Percentiles rank a stretch among this genome's conserved stretches.
These are phyloP conservation scores for Stropharia rugosoannulata DNA, from an alignment of 768 basidiomycete species.

Conservation along the genomic window DNA sequence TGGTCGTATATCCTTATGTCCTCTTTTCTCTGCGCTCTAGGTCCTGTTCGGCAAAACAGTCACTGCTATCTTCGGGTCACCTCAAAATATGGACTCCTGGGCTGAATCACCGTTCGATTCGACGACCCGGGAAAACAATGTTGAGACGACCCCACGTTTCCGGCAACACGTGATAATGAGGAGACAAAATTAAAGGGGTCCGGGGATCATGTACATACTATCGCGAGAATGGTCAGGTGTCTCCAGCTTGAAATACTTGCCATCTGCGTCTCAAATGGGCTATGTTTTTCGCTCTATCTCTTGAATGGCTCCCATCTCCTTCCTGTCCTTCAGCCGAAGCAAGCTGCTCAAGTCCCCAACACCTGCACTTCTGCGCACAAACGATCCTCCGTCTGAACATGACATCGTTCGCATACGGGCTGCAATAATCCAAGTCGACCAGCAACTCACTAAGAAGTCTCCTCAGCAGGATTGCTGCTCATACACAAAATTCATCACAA, in stretches of 20 bases:
- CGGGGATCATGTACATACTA: too few relatives aligned
- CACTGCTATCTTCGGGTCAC: too few relatives aligned
- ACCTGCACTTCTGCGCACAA: slow-evolving; percentile 9
- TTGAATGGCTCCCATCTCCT: slow-evolving; percentile 5
- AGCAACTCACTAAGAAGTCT: background rate
- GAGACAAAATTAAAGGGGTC: too few relatives aligned
- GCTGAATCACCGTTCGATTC: too few relatives aligned
- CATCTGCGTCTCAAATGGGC: background rate
- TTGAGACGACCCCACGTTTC: too few relatives aligned
- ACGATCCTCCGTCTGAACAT: slow-evolving; percentile 11
- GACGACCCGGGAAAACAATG: too few relatives aligned
- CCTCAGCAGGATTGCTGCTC: background rate
- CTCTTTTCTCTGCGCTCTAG: too few relatives aligned
- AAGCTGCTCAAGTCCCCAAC: slow-evolving; percentile 6
- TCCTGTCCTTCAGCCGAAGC: slow-evolving; percentile 1
- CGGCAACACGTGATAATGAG: too few relatives aligned
- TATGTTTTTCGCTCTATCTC: background rate
- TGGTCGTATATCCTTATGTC: too few relatives aligned
- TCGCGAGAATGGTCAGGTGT: background rate
- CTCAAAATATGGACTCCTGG: too few relatives aligned
- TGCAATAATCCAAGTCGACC: slow-evolving; percentile 2
- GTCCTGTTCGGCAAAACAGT: too few relatives aligned
- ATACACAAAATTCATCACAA: slow-evolving; percentile 1
- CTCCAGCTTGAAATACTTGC: background rate
- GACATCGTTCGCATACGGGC: slow-evolving; percentile 5